phyloP scores from a whole-genome alignment of 2,329 filamentous ascomycete species.

The Coniella lustricola region DNA sequence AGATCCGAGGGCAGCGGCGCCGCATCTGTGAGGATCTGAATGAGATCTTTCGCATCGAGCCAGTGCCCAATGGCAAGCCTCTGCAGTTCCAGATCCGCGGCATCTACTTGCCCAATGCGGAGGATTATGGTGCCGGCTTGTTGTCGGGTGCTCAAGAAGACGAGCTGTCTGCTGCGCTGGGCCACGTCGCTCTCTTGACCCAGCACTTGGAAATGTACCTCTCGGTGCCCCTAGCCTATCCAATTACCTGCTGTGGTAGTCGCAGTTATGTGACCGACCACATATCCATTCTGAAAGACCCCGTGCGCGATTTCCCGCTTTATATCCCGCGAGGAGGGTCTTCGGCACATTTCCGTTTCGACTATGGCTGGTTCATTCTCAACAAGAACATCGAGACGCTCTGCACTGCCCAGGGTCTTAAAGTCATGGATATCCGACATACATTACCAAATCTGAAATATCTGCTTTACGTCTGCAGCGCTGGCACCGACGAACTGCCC shows the following conservation, averaged over 20 bases:
- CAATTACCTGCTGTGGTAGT: constrained; percentile 65
- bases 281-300: constrained; percentile 50
- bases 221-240: constrained; percentile 70
- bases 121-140: constrained; percentile 49
- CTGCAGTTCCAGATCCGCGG: constrained; percentile 80
- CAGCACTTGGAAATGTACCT: constrained; percentile 78
- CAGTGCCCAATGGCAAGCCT: constrained; percentile 46
- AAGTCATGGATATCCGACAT: constrained; percentile 82
- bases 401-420: constrained; percentile 60
- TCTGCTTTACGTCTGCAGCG: constrained; percentile 79
- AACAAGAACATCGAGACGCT: constrained; percentile 86
- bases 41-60: constrained; percentile 73
- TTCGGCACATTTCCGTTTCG: constrained; percentile 79
- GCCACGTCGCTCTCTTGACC: constrained; percentile 69
- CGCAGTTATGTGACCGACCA: constrained; percentile 70
- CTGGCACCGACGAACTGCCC: constrained; percentile 59
- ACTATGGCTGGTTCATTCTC: constrained; percentile 92
- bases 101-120: constrained; percentile 71
- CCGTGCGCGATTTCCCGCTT: constrained; percentile 72
- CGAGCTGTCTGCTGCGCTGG: constrained; percentile 70
- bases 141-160: constrained; percentile 53
- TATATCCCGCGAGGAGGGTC: constrained; percentile 57
- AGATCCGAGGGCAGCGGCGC: constrained; percentile 77
- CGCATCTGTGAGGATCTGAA: constrained; percentile 80
- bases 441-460: constrained; percentile 93